These are phyloP conservation scores for Ogataea allantospora DNA, from an alignment of 805 yeast genomes.

Conservation along the genomic window DNA sequence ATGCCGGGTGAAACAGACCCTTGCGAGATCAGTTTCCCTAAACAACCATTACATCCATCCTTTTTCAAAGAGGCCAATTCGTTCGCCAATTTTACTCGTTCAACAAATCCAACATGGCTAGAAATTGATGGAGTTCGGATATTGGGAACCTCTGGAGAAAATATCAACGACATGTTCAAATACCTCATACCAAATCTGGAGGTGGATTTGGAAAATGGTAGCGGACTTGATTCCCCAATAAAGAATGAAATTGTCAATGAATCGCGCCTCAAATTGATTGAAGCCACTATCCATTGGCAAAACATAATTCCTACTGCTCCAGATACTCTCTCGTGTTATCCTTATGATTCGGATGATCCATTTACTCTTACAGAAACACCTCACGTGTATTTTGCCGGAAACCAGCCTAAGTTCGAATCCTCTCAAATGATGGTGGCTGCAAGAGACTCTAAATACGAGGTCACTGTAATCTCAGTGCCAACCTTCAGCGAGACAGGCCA, in stretches of 20 bases:
- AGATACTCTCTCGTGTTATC: slow-evolving; percentile 89
- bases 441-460: slow-evolving; percentile 20
- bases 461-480: slow-evolving; percentile 61
- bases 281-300: slow-evolving; percentile 75
- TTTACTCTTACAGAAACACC: slow-evolving; percentile 79
- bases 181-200: slow-evolving; percentile 50
- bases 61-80: slow-evolving; percentile 48
- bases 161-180: slow-evolving; percentile 70
- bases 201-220: slow-evolving; percentile 20
- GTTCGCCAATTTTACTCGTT: slow-evolving; percentile 39
- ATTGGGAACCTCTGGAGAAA: slow-evolving; percentile 83
- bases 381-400: slow-evolving; percentile 83
- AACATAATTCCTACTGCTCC: slow-evolving; percentile 93
- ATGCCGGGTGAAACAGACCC: slow-evolving; percentile 90
- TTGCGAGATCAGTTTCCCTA: slow-evolving; percentile 80
- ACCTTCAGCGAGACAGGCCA: slow-evolving; percentile 64
- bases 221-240: slow-evolving; percentile 26
- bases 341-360: slow-evolving; percentile 76
- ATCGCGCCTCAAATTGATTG: slow-evolving; percentile 58
- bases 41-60: slow-evolving; percentile 82
- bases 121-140: slow-evolving; percentile 55
- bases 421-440: slow-evolving; percentile 38
- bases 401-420: slow-evolving; percentile 64
- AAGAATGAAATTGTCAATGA: slow-evolving; percentile 45
- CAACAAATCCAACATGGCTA: slow-evolving; percentile 76